Conservation (phyloP, 2,329 filamentous ascomycete species). For the Elsinoe australis region DNA sequence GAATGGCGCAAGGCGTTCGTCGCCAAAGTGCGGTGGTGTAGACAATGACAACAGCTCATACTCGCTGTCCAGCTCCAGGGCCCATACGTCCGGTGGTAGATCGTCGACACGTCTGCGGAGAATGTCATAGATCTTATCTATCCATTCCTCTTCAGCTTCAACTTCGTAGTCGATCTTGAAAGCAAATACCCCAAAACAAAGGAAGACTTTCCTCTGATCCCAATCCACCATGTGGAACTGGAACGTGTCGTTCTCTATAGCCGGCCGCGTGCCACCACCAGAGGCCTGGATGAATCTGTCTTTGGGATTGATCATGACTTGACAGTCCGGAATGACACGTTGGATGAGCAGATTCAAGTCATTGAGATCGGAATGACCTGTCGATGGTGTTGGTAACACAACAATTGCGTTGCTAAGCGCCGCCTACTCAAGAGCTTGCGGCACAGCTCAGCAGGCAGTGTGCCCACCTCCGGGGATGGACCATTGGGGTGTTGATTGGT, state of each 20-base stretch:
- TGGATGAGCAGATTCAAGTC: neutral
- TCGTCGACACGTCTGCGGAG: neutral
- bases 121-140: neutral
- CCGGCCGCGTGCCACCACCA: neutral
- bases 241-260: neutral
- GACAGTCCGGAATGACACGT: neutral
- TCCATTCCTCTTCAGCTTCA: neutral
- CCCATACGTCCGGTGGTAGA: neutral
- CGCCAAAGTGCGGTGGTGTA: neutral
- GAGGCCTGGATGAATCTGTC: neutral
- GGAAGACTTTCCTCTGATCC: constrained; percentile 2
- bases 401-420: no score
- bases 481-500: no score
- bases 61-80: neutral
- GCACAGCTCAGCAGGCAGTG: no score
- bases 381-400: no score
- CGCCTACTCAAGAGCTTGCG: no score
- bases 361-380: no score
- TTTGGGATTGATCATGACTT: neutral
- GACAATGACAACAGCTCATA: neutral
- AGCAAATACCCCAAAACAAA: neutral
- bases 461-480: no score
- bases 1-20: neutral
- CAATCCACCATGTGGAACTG: constrained; percentile 1
- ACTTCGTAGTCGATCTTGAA: neutral